These are phyloP conservation scores for Chondrostereum purpureum DNA, from an alignment of 1,284 basidiomycete genomes.

Conservation along the genomic window DNA sequence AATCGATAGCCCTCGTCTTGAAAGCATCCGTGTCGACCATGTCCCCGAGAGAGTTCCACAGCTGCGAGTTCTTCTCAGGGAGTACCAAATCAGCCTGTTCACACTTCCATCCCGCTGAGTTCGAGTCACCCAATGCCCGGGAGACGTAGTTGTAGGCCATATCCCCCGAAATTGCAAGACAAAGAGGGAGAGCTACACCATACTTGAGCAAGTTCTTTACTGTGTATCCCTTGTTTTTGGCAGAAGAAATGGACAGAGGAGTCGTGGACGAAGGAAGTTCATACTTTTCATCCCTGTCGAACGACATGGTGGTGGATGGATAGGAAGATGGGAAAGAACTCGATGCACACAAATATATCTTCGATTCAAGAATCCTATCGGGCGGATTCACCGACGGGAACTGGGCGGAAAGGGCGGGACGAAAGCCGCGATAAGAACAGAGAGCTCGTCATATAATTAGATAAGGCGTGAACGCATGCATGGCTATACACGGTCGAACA, in stretches of 20 bases:
- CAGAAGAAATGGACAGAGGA: neutral
- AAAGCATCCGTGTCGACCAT: conserved; percentile 24
- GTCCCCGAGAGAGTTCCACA: conserved; percentile 20
- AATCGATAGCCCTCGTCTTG: conserved; percentile 24
- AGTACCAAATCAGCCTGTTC: conserved; percentile 20
- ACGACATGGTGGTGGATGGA: neutral
- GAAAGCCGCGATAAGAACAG: too few relatives aligned
- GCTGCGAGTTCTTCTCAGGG: conserved; percentile 19
- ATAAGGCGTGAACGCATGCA: too few relatives aligned
- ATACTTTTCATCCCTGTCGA: neutral
- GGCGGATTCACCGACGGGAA: too few relatives aligned
- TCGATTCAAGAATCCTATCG: too few relatives aligned
- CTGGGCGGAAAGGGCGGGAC: too few relatives aligned
- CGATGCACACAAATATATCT: too few relatives aligned
- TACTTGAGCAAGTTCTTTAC: neutral
- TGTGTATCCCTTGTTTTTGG: neutral
- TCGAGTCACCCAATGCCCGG: neutral
- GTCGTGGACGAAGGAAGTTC: neutral
- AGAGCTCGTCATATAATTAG: too few relatives aligned
- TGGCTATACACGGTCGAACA: too few relatives aligned
- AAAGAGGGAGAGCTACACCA: neutral
- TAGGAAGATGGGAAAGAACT: too few relatives aligned
- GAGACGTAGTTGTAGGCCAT: neutral
- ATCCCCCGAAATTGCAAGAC: neutral
- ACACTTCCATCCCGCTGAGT: conserved; percentile 16